phyloP scores from a whole-genome alignment of 352 stramenopile species.

The Globisporangium nunn region DNA sequence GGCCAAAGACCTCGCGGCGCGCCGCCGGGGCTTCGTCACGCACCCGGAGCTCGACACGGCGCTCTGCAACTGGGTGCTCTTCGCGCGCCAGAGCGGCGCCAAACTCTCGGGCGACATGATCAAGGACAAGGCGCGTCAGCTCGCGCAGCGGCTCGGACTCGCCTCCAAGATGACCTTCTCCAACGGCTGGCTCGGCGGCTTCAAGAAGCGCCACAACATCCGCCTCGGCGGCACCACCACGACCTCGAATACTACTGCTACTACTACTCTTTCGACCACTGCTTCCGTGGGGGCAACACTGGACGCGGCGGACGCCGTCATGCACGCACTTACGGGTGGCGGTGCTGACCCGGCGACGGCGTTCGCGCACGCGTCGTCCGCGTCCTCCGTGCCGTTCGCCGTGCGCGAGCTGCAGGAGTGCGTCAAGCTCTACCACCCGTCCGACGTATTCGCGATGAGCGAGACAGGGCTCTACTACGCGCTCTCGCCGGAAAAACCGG shows the following conservation, averaged over 20 bases:
- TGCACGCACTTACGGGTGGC: not conserved
- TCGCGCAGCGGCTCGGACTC: conserved; percentile 34
- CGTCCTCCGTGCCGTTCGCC: conserved; percentile 4
- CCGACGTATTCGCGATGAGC: conserved; percentile 52
- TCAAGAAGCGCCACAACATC: conserved; percentile 53
- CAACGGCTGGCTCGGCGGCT: conserved; percentile 54
- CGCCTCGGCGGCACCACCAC: conserved; percentile 23
- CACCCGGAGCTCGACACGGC: conserved; percentile 53
- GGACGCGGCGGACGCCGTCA: not conserved
- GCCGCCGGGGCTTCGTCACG: conserved; percentile 35
- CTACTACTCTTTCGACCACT: not conserved
- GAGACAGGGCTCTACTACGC: conserved; percentile 46
- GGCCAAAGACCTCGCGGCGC: conserved; percentile 28
- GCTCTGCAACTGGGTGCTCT: conserved; percentile 57
- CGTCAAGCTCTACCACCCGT: conserved; percentile 30
- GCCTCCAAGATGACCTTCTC: conserved; percentile 50
- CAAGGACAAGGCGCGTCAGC: conserved; percentile 39
- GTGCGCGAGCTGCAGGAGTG: conserved; percentile 28
- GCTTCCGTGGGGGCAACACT: not conserved
- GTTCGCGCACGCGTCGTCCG: not conserved
- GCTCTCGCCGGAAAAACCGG: conserved; percentile 40
- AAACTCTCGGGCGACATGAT: conserved; percentile 59
- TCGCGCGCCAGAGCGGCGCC: conserved; percentile 30
- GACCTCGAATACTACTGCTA: not conserved
- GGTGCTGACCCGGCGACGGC: not conserved